phyloP scores from a whole-genome alignment of 352 stramenopile species.

The Globisporangium nodosum region DNA sequence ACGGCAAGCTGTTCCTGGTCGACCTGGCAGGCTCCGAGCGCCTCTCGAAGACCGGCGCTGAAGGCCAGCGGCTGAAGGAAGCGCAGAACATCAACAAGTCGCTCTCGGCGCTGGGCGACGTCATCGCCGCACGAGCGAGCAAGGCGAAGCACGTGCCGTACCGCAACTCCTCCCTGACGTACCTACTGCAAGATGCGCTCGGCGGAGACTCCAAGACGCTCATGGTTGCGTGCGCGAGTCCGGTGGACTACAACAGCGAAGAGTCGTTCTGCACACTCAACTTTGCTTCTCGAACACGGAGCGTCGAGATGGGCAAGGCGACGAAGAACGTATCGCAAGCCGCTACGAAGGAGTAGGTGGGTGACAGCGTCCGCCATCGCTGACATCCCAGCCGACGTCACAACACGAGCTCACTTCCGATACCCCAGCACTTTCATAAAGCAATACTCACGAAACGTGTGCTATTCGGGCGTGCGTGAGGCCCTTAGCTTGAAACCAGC shows the following conservation, averaged over 20 bases:
- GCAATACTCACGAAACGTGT: background rate
- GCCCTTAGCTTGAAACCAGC: too few relatives aligned
- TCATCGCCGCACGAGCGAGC: conserved; percentile 89
- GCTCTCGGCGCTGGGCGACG: conserved; percentile 95
- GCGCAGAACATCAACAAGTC: conserved; percentile 93
- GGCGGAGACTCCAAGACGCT: conserved; percentile 90
- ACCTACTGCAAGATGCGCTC: conserved; percentile 91
- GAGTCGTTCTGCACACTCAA: conserved; percentile 93
- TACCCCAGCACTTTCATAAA: background rate
- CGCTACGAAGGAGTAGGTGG: conserved; percentile 21
- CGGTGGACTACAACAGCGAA: conserved; percentile 88
- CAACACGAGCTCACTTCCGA: background rate
- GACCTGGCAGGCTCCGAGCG: conserved; percentile 88
- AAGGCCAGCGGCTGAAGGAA: conserved; percentile 86
- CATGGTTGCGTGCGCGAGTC: conserved; percentile 90
- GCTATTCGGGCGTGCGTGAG: background rate
- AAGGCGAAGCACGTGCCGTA: conserved; percentile 93
- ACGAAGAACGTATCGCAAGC: conserved; percentile 72
- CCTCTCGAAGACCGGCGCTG: conserved; percentile 85
- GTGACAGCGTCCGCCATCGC: background rate
- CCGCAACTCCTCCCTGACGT: conserved; percentile 93
- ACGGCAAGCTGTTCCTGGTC: conserved; percentile 83
- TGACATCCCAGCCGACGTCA: background rate
- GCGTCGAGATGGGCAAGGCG: conserved; percentile 88
- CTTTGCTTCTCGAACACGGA: conserved; percentile 83